Base-by-base conservation (phyloP, 2,329 filamentous ascomycete species). In the Apiospora phragmitis region DNA sequence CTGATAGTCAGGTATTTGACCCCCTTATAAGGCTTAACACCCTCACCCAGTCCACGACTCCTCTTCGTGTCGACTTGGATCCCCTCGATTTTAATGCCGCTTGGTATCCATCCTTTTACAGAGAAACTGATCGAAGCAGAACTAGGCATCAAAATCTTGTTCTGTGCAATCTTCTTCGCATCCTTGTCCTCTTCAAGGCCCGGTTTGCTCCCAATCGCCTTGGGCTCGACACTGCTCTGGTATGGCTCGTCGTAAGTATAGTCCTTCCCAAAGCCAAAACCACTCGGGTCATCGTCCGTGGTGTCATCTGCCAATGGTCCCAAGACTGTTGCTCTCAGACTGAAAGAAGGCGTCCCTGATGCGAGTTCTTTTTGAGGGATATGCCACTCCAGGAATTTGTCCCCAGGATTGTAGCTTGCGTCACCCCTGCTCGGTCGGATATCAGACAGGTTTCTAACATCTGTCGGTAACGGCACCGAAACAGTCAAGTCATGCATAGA, bases 1-100 rank as follows among this genome's bases (percentile, higher is more conserved):
- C 90, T 92, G 67, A 92, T 85, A 21, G 95, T 98, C 76, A 99
- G 80, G 81, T 99, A 99, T 83, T 99, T 99, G 74, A 99, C 96
- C 1, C 96, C 96, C 83, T 98, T 99, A 82, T 97, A 98, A 32
- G 96, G 96, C 82, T 94, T 97, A 49, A 98, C 90, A 2, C 93
- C 90, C 74, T 97, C 94, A 0, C 94, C 94, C 65, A 99, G 77
- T 0, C 96, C 96, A 70, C 92, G 89, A 81, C 94, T 97, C 83
- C 92, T 94, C 80, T 93, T 91, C n/a, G 89, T 85, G 79, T 94
- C 86, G 75, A 94, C 80, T 78, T 90, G 78, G 77, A 94, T 88
- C 80, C 89, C 91, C 74, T 92, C 90, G 41, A 92, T 86, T 79
- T 87, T 91, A 67, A 92, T 84, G 4, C 91, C 91, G 76, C 90